phyloP scores from a whole-genome alignment of 2,329 filamentous ascomycete genomes.

The Tolypocladium guangdongense region DNA sequence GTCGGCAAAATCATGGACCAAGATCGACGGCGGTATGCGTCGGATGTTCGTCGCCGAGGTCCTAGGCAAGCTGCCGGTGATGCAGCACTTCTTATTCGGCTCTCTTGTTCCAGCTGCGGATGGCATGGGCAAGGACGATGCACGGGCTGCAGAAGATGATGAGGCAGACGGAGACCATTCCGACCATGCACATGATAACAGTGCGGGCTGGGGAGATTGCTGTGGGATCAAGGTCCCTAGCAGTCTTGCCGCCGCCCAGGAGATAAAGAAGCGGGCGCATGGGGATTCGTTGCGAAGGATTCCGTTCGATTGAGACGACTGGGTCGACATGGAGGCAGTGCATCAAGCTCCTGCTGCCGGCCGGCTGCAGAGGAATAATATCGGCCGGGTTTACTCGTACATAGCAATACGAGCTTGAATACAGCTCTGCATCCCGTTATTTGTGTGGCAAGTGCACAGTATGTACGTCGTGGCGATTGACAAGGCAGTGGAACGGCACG shows the following conservation, averaged over 20 bases:
- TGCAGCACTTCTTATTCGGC: constrained; percentile 97
- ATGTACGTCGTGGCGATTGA: neutral
- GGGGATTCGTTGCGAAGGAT: constrained; percentile 56
- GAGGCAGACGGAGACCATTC: constrained; percentile 42
- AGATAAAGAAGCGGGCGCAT: constrained; percentile 65
- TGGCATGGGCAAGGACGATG: constrained; percentile 64
- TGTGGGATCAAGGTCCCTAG: constrained; percentile 97
- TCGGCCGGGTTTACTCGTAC: neutral
- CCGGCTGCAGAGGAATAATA: neutral
- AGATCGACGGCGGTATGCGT: constrained; percentile 90
- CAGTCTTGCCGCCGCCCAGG: constrained; percentile 80
- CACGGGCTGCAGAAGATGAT: constrained; percentile 33
- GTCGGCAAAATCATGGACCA: constrained; percentile 76
- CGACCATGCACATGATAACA: constrained; percentile 51
- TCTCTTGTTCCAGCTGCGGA: constrained; percentile 68
- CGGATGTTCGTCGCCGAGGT: constrained; percentile 96
- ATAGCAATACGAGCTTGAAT: neutral
- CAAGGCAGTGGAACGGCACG: constrained; percentile 5
- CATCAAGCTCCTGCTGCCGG: neutral
- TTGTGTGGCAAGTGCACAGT: neutral
- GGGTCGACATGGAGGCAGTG: neutral
- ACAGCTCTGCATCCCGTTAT: neutral
- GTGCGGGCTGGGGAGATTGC: constrained; percentile 77
- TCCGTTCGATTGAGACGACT: constrained; percentile 58
- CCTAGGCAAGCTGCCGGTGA: constrained; percentile 84